These are phyloP conservation scores for Ceratobasidium sp. DNA, from an alignment of 1,284 basidiomycete genomes.

Conservation along the genomic window DNA sequence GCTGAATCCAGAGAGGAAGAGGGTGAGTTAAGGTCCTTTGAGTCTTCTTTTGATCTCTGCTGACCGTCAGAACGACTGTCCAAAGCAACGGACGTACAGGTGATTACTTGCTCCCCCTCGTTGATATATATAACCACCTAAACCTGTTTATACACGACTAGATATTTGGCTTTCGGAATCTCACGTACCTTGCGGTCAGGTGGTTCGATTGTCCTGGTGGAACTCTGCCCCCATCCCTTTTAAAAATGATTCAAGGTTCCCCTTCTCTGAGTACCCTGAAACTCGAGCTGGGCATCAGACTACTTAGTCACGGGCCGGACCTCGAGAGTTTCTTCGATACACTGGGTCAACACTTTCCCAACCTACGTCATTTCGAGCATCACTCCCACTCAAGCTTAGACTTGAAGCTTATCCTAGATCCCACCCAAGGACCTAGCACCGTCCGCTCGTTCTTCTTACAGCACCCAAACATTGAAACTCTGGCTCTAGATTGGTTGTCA, in stretches of 20 bases:
- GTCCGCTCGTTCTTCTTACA: constrained; percentile 6
- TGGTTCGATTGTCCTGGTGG: neutral
- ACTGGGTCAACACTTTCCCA: neutral
- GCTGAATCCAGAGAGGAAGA: neutral
- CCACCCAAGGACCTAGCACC: neutral
- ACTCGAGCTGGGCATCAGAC: neutral
- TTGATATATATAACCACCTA: no score
- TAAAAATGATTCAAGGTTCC: neutral
- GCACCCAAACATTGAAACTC: constrained; percentile 1
- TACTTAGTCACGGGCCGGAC: neutral
- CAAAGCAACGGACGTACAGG: no score
- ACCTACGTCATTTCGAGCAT: neutral
- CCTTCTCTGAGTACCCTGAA: neutral
- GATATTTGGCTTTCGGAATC: neutral
- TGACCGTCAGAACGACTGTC: no score
- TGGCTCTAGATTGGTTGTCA: neutral
- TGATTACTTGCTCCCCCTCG: no score
- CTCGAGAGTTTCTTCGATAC: neutral
- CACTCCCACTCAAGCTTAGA: neutral
- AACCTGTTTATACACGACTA: neutral
- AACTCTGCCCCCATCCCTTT: neutral
- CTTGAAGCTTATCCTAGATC: neutral
- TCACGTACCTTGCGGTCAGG: neutral
- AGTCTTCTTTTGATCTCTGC: no score
- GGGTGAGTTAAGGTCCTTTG: neutral